Base-by-base conservation (phyloP, 768 basidiomycete genomes). In the Cytidiella melzeri region DNA sequence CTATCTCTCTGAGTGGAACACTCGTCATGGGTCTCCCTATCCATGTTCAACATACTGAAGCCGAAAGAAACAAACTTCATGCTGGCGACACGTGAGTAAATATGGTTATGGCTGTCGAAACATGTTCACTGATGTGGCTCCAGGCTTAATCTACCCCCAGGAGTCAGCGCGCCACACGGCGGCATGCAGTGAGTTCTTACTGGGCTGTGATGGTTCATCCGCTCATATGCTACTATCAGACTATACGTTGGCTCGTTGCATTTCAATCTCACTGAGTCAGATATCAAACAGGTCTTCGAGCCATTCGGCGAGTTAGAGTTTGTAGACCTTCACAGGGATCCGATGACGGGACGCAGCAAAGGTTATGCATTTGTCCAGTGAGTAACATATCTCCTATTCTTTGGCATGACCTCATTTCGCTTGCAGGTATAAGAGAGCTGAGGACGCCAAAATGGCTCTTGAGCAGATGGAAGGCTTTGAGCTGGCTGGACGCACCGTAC, bases 401-500 rank as follows among this genome's bases (percentile, higher is more conserved):
- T 19, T 38, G 12, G 36, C 24, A 41, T 3, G 47, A 25, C 27
- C 23, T 38, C 47, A 27, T 15, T 7, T 15, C 19, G 6, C 39
- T n/a, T 24, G 23, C 50, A 93, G 90, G 66, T 94, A 92, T 66
- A 91, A 90, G 63, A 77, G 91, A 45, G 72, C 80, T n/a, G 88
- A 92, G 64, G 91, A 97, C 64, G 95, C 96, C 21, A 87, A 87
- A 64, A 94, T 94, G 84, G 96, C 96, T 21, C 68, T 99, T 39
- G 92, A 96, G 61, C 92, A 97, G 59, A 99, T 99, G 96, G 94
- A 98, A 73, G 92, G 92, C 24, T 99, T 99, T 62, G 92, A 96
- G 60, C 77, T 99, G 50, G 96, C 96, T 46, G 96, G 96, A 36
- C 83, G 96, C 50, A 88, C 87, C 52, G 92, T 93, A 62, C 55